These are phyloP conservation scores for Monascus ruber DNA, from an alignment of 2,329 filamentous ascomycete species.

Conservation along the genomic window DNA sequence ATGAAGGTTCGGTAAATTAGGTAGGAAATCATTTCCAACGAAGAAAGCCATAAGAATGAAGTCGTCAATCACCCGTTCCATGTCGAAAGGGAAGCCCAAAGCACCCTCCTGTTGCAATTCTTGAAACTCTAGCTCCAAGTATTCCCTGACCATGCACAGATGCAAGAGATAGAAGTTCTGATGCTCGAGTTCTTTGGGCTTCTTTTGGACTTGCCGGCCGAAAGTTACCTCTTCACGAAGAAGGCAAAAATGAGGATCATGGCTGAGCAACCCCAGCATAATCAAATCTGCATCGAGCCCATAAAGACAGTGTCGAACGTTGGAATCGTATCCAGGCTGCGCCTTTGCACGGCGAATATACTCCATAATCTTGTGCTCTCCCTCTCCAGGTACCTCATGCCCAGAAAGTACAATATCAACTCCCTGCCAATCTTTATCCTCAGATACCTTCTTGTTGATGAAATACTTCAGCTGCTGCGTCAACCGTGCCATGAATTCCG, in stretches of 20 bases:
- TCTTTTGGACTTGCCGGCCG: constrained; percentile 72
- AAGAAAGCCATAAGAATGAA: constrained; percentile 99
- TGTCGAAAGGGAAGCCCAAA: constrained; percentile 71
- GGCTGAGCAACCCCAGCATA: constrained; percentile 93
- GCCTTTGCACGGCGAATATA: constrained; percentile 97
- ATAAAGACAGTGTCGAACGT: constrained; percentile 92
- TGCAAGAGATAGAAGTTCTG: constrained; percentile 98
- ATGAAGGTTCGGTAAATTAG: constrained; percentile 88
- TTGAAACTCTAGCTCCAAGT: constrained; percentile 92
- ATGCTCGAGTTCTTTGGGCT: constrained; percentile 93
- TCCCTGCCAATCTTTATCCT: constrained; percentile 94
- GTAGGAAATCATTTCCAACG: constrained; percentile 97
- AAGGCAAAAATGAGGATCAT: constrained; percentile 96
- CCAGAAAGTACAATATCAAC: constrained; percentile 93
- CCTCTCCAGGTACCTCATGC: constrained; percentile 94
- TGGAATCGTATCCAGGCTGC: constrained; percentile 82
- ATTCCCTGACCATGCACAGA: constrained; percentile 93
- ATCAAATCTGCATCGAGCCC: constrained; percentile 95
- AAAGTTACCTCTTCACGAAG: constrained; percentile 97
- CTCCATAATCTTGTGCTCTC: constrained; percentile 99
- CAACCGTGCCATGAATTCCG: constrained; percentile 94
- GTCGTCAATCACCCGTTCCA: constrained; percentile 95
- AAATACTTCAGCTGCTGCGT: constrained; percentile 94
- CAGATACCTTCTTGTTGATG: constrained; percentile 95
- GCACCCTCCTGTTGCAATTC: constrained; percentile 65